phyloP scores from a whole-genome alignment of 495 filamentous ascomycete species.

The Chaetomium tenue region DNA sequence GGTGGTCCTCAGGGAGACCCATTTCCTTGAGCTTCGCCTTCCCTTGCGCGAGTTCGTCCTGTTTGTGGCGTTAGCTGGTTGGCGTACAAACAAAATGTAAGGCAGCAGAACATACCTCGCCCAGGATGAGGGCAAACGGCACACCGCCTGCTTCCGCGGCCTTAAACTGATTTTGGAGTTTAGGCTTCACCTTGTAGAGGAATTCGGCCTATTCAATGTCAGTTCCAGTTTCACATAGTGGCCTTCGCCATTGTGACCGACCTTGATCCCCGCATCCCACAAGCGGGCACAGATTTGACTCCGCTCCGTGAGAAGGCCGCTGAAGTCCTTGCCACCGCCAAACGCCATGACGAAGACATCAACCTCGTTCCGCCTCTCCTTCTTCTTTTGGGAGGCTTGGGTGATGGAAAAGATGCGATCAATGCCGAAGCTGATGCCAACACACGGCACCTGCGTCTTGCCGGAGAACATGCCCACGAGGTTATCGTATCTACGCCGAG shows the following conservation, averaged over 20 bases:
- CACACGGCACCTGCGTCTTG: slow-evolving; percentile 81
- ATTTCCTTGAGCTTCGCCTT: slow-evolving; percentile 83
- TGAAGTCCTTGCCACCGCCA: slow-evolving; percentile 81
- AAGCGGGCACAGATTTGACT: slow-evolving; percentile 70
- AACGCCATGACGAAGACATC: slow-evolving; percentile 93
- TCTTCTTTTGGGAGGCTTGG: slow-evolving; percentile 67
- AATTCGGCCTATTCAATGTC: slow-evolving; percentile 60
- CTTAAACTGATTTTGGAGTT: slow-evolving; percentile 76
- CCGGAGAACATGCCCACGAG: slow-evolving; percentile 90
- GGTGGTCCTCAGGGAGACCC: slow-evolving; percentile 72
- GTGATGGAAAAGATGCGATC: slow-evolving; percentile 93
- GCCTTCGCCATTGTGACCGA: slow-evolving; percentile 26
- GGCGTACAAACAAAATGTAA: neutral
- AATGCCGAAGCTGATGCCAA: slow-evolving; percentile 91
- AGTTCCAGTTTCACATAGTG: neutral
- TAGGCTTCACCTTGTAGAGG: slow-evolving; percentile 76
- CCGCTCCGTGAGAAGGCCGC: slow-evolving; percentile 73
- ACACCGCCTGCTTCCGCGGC: slow-evolving; percentile 62
- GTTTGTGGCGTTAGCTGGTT: neutral
- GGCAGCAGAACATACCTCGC: slow-evolving; percentile 45
- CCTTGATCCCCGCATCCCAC: slow-evolving; percentile 79
- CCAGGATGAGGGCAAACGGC: slow-evolving; percentile 76
- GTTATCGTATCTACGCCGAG: slow-evolving; percentile 83
- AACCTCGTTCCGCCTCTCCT: slow-evolving; percentile 63
- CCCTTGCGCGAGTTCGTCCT: slow-evolving; percentile 75